A percentile compares a stretch with the other conserved stretches of the same genome.
phyloP scores from a whole-genome alignment of 2,329 filamentous ascomycete species.

The Graphiopsis chlorocephala region DNA sequence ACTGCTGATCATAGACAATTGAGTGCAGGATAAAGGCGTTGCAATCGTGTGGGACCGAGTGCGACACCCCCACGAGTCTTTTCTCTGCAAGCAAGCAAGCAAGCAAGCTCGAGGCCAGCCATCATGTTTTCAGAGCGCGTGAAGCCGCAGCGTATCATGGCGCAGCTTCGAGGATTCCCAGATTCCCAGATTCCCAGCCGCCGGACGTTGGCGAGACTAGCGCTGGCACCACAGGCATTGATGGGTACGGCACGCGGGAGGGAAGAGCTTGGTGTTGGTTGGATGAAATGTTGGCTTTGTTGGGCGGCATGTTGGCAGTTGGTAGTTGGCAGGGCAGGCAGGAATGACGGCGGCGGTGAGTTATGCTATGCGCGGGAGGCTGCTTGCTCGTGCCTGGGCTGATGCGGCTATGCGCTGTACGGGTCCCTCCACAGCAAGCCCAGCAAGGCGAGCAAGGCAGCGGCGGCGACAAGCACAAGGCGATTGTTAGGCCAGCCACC shows the following conservation, averaged over 20 bases:
- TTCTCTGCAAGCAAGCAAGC: too few species aligned
- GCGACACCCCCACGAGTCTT: not conserved
- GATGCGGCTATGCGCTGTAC: not conserved
- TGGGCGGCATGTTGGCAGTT: not conserved
- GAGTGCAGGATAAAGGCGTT: not conserved
- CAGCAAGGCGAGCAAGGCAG: not conserved
- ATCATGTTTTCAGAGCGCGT: conserved; percentile 10
- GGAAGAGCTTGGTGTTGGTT: not conserved
- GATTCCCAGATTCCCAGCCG: not conserved
- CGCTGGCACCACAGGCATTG: not conserved
- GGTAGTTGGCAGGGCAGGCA: not conserved
- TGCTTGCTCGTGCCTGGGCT: not conserved
- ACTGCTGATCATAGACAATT: not conserved
- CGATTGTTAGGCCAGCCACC: not conserved
- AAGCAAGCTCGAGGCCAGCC: conserved; percentile 1
- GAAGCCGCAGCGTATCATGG: conserved; percentile 2
- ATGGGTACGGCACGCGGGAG: not conserved
- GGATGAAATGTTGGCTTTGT: not conserved
- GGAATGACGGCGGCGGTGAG: not conserved
- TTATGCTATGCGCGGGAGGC: too few species aligned
- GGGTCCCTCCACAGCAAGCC: too few species aligned
- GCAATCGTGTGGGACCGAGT: not conserved
- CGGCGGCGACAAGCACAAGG: not conserved
- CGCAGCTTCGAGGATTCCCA: not conserved
- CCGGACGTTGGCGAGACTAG: not conserved